Conservation (phyloP, 495 filamentous ascomycete species). For the Cryomyces minteri region DNA sequence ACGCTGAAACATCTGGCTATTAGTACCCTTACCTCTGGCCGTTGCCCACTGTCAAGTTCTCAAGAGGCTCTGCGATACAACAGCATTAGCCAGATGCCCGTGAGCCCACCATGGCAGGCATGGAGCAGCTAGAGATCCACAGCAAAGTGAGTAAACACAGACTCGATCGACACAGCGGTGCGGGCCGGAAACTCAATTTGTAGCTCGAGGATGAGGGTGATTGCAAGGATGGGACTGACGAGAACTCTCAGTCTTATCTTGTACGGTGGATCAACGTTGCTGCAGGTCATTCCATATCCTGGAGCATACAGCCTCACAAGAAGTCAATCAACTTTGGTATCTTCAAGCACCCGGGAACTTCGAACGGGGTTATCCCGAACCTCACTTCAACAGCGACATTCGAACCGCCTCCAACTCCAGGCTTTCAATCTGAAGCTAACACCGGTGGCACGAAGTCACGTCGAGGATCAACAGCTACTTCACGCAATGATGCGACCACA, state of each 20-base stretch:
- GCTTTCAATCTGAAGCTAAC: not conserved
- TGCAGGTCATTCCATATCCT: slow-evolving; percentile 79
- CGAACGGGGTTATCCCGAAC: slow-evolving; percentile 28
- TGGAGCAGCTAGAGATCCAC: slow-evolving; percentile 95
- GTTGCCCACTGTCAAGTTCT: no score
- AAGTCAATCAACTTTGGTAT: slow-evolving; percentile 96
- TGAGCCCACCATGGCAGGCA: slow-evolving; percentile 68
- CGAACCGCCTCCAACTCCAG: slow-evolving; percentile 26
- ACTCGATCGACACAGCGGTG: not conserved
- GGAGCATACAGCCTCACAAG: slow-evolving; percentile 93
- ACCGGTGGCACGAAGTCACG: slow-evolving; percentile 1
- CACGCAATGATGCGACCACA: slow-evolving; percentile 33
- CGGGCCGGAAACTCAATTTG: not conserved
- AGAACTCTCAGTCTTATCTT: slow-evolving; percentile 60
- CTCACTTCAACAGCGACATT: slow-evolving; percentile 29
- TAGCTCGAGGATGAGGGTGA: not conserved
- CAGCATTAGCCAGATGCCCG: no score
- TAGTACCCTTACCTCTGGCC: no score
- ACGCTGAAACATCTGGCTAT: no score
- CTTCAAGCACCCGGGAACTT: slow-evolving; percentile 81
- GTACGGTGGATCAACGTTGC: slow-evolving; percentile 92
- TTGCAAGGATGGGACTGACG: slow-evolving; percentile 1
- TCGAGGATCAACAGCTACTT: slow-evolving; percentile 9
- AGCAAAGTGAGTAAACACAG: slow-evolving; percentile 54
- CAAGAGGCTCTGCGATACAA: no score